Evolutionary conservation across 805 yeast species (phyloP).

Genomic region (Kuraishia ogatae): DNA sequence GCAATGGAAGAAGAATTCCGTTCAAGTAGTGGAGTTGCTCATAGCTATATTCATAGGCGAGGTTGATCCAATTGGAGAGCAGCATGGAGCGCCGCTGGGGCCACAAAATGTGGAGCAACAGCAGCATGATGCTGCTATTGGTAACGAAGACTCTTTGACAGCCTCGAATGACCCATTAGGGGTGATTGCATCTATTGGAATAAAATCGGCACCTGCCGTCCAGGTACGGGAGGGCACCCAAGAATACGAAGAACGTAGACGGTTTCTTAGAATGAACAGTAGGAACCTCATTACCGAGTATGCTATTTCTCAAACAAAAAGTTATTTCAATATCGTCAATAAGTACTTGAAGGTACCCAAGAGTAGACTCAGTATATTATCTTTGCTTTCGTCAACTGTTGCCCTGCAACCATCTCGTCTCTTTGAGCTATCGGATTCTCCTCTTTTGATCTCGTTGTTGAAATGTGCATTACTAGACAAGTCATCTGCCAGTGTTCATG

Average conservation of each 20-base stretch:
- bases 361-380: conserved; percentile 28
- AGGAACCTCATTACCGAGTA: conserved; percentile 29
- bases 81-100: neutral
- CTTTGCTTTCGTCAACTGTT: conserved; percentile 29
- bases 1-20: conserved; percentile 7
- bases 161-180: neutral
- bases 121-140: neutral
- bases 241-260: conserved; percentile 34
- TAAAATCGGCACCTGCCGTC: neutral
- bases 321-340: conserved; percentile 29
- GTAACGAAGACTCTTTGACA: neutral
- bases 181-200: neutral
- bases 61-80: neutral
- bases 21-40: conserved; percentile 10
- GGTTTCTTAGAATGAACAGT: conserved; percentile 40
- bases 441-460: conserved; percentile 27
- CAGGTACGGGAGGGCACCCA: conserved; percentile 11
- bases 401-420: conserved; percentile 6
- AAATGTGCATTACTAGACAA: conserved; percentile 31
- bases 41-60: conserved; percentile 14
- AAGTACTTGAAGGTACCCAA: conserved; percentile 22
- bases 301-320: conserved; percentile 28
- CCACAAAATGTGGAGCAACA: neutral
- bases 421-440: conserved; percentile 17
- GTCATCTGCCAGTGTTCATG: conserved; percentile 28